Evolutionary conservation across 306 rosid species (phyloP).

Genomic region (Quillaja saponaria): DNA sequence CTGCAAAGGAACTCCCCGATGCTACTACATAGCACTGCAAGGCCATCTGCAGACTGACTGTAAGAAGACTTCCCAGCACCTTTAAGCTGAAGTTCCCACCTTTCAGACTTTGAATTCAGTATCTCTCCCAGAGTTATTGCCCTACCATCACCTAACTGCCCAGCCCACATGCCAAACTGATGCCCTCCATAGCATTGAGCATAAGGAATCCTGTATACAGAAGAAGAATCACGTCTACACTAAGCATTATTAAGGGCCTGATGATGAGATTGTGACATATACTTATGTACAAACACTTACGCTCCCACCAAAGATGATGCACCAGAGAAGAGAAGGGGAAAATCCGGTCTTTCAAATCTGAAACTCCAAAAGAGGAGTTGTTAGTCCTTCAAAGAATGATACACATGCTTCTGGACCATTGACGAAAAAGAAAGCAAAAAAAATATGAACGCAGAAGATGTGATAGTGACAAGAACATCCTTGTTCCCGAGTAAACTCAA

Average conservation of each 20-base stretch:
- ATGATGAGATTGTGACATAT: constrained; percentile 10
- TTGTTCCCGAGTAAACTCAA: too few relatives aligned
- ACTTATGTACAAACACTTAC: constrained; percentile 54
- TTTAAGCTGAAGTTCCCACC: constrained; percentile 98
- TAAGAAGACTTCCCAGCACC: constrained; percentile 98
- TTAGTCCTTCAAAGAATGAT: constrained; percentile 32
- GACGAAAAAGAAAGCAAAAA: neutral
- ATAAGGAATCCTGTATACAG: constrained; percentile 71
- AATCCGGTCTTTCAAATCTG: constrained; percentile 91
- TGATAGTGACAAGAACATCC: neutral
- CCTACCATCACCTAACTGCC: constrained; percentile 98
- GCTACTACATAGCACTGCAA: constrained; percentile 98
- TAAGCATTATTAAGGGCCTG: constrained; percentile 17
- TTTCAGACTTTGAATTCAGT: constrained; percentile 69
- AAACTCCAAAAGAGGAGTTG: constrained; percentile 34
- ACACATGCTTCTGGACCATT: constrained; percentile 1
- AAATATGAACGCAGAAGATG: neutral
- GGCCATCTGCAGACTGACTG: constrained; percentile 96
- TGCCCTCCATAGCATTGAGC: constrained; percentile 99
- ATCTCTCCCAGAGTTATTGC: constrained; percentile 95
- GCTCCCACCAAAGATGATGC: constrained; percentile 74
- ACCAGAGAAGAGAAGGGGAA: constrained; percentile 79
- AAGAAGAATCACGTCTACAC: constrained; percentile 21
- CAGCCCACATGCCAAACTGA: constrained; percentile 99
- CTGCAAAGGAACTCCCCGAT: constrained; percentile 96